phyloP scores from a whole-genome alignment of 352 stramenopile genomes.

The Blastocystis sp. region DNA sequence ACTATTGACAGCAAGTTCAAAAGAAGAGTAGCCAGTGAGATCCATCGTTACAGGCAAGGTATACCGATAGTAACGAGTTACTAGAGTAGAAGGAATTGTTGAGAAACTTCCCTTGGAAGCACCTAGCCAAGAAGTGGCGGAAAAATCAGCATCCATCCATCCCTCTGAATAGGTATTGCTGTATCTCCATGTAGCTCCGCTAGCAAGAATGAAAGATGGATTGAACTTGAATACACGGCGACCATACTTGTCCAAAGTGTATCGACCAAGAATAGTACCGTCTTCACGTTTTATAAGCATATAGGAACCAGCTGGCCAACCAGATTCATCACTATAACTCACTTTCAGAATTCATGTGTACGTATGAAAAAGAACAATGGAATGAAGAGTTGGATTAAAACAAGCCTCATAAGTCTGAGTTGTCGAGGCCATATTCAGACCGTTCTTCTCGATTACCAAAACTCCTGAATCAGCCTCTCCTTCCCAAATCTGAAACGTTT shows the following conservation, averaged over 20 bases:
- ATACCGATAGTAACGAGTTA: conserved; percentile 30
- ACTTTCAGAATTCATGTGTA: background rate
- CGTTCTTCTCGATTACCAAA: background rate
- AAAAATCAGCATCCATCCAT: background rate
- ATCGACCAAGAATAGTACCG: background rate
- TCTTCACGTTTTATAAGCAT: background rate
- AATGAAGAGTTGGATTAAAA: background rate
- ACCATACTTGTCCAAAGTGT: background rate
- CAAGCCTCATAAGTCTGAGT: background rate
- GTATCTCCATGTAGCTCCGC: background rate
- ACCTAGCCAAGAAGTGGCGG: background rate
- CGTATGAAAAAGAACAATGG: background rate
- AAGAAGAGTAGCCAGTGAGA: background rate
- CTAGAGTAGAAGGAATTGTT: too few species aligned
- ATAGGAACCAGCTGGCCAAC: background rate
- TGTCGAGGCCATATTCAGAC: background rate
- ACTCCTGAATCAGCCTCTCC: background rate
- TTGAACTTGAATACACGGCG: background rate
- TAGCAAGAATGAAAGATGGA: background rate
- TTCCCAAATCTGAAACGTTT: conserved; percentile 36
- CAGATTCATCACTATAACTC: background rate
- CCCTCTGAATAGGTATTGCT: background rate
- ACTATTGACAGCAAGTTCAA: background rate
- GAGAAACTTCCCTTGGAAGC: background rate
- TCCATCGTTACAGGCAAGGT: background rate